Base-by-base conservation (phyloP, 2,329 filamentous ascomycete species). In the Monosporascus sp. region DNA sequence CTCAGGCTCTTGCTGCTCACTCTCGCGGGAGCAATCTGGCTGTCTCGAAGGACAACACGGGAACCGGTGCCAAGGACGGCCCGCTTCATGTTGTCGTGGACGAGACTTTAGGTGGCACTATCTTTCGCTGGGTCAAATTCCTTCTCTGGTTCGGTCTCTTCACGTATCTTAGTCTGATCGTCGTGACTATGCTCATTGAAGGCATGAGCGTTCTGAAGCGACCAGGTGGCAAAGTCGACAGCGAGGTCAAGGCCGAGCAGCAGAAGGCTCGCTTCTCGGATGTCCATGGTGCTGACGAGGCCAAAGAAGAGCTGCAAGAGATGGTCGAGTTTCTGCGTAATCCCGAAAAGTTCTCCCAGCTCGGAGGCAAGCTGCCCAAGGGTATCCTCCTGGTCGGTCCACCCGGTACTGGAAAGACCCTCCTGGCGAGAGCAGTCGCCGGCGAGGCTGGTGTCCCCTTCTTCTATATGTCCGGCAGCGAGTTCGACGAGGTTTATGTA, bases 391-490 rank as follows among this genome's bases (percentile, higher is more conserved):
- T 99, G 24, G 91, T 96, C 65, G 94, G 94, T 1, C 94, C 94
- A 67, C 94, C 94, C 50, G 94, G 94, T 75, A 99, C 94, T 56
- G 94, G 94, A 74, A 99, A 99, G 76, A 99, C 94, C 14, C 82
- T 99, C 41, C 82, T 99, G 56, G 94, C 94, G 58, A 87, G 94
- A 65, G 95, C 94, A 52, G 94, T 99, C 56, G 94, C 94, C 48
- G 94, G 94, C 50, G 94, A 99, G 75, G 92, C 94, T 51, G 94
- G 93, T 52, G 94, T 99, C 19, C 94, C 94, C 1, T 99, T 99
- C 80, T 99, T 97, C 80, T 99, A 97, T 80, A 97, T 99, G 93
- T 99, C 94, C 66, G 94, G 94, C 49, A 96, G 91, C 54, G 94
- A 99, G 70, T 99, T 99, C 68, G 94, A 99, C 66, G 94, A 99